Base-by-base conservation (phyloP, 202 grass and related monocot species). In the Zizania palustris region DNA sequence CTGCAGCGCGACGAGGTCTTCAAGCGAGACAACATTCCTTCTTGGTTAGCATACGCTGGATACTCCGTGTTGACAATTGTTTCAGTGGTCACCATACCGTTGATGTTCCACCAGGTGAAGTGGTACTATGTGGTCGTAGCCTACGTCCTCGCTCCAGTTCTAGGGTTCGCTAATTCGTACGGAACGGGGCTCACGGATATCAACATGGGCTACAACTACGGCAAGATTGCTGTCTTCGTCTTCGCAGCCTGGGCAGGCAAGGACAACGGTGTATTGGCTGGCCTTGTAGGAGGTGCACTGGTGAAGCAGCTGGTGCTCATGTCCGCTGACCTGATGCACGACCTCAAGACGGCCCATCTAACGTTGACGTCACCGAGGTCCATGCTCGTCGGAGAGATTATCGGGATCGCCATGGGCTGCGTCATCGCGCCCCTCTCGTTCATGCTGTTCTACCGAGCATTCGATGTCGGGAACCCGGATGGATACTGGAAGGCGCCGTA, bases 21-120 rank as follows among this genome's bases (percentile, higher is more conserved):
- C 28, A 28, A 28, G 28, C 28, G 28, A 28, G 28, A 28, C 28
- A 28, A 28, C 28, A 28, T 28, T 28, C 28, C 28, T 28, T 90
- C 16, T 78, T 83, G 5, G 16, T 79, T 86, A 15, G 82, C 87
- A 4, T 90, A 50, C 38, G 15, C 60, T 16, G 83, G 83, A 19
- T 86, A 86, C 35, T 66, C 54, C 16, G 4, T 51, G 38, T 77
- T 90, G 54, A 53, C 73, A 4, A 51, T 82, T 12, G 40, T 82
- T 11, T 79, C 87, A 1, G 51, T 79, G 18, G 42, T 69, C n/a
- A 66, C 73, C 7, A 74, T 90, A 45, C 87, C 87, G 14, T 18
- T 39, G 61, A 64, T 64, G 45, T 64, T 77, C 4, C 60, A 20
- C 1, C 60, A 43, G 7, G 15, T 65, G 13, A 77, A 55, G 35